Evolutionary conservation across 73 alveolate species (phyloP).

Genomic region (Stentor coeruleus): DNA sequence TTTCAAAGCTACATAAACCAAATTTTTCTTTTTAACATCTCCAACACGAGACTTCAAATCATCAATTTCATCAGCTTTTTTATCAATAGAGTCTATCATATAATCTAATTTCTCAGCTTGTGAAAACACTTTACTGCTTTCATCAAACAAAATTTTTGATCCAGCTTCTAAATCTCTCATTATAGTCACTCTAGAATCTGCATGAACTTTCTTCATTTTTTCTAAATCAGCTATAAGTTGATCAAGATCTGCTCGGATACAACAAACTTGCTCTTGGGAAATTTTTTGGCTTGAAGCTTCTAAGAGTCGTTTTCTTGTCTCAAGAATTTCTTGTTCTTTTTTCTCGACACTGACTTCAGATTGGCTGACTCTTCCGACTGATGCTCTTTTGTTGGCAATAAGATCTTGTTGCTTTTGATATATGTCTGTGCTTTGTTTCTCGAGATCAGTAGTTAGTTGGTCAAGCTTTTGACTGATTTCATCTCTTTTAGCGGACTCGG

Average conservation of each 20-base stretch:
- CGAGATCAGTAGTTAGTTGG: background rate
- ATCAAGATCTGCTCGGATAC: slow-evolving; percentile 10
- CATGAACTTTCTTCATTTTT: background rate
- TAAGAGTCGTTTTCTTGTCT: background rate
- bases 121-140: background rate
- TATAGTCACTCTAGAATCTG: background rate
- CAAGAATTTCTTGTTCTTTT: slow-evolving; percentile 25
- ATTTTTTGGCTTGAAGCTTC: background rate
- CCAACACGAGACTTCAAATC: background rate
- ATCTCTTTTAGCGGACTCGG: background rate
- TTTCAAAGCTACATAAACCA: slow-evolving; percentile 19
- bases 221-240: background rate
- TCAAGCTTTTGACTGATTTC: background rate
- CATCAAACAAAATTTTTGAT: background rate
- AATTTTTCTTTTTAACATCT: background rate
- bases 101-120: slow-evolving; percentile 17
- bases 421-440: background rate
- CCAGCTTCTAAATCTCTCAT: slow-evolving; percentile 18
- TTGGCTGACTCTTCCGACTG: background rate
- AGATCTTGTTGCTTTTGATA: background rate
- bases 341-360: background rate
- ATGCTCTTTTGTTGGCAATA: background rate
- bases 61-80: background rate
- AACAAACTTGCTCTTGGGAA: slow-evolving; percentile 14
- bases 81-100: slow-evolving; percentile 18